Percentiles rank a stretch among this genome's conserved stretches.
phyloP scores from a whole-genome alignment of 257 asterid genomes.

The Fraxinus americana region DNA sequence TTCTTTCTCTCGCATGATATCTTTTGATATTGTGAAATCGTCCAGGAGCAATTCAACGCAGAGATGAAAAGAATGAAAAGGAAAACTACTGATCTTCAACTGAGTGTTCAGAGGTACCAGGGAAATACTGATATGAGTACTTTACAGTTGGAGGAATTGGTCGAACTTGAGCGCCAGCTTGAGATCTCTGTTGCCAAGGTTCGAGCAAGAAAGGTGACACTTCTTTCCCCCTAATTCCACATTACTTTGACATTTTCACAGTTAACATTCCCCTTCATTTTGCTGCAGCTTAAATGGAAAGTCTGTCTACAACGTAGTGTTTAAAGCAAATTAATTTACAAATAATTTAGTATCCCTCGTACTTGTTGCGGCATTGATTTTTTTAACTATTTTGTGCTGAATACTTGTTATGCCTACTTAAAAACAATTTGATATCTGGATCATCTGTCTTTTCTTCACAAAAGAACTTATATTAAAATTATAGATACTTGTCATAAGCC shows the following conservation, averaged over 20 bases:
- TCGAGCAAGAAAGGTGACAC: slow-evolving; percentile 70
- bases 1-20: neutral
- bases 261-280: neutral
- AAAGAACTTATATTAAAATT: no score
- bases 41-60: slow-evolving; percentile 46
- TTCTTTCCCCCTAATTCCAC: neutral
- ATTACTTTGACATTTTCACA: neutral
- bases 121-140: slow-evolving; percentile 61
- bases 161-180: slow-evolving; percentile 60
- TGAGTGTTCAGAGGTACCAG: slow-evolving; percentile 71
- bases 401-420: no score
- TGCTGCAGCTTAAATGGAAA: neutral
- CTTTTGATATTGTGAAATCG: neutral
- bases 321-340: no score
- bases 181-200: slow-evolving; percentile 63
- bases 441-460: no score
- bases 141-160: slow-evolving; percentile 56
- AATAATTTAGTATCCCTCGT: no score
- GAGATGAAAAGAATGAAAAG: slow-evolving; percentile 57
- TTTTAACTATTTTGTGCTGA: neutral
- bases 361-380: no score
- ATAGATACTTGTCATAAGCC: neutral
- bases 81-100: slow-evolving; percentile 62
- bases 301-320: neutral
- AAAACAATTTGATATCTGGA: no score